Evolutionary conservation across 768 basidiomycete genomes (phyloP), one percentile per base, ranked within the genome.

Genomic region (Tephrocybe rancida): DNA sequence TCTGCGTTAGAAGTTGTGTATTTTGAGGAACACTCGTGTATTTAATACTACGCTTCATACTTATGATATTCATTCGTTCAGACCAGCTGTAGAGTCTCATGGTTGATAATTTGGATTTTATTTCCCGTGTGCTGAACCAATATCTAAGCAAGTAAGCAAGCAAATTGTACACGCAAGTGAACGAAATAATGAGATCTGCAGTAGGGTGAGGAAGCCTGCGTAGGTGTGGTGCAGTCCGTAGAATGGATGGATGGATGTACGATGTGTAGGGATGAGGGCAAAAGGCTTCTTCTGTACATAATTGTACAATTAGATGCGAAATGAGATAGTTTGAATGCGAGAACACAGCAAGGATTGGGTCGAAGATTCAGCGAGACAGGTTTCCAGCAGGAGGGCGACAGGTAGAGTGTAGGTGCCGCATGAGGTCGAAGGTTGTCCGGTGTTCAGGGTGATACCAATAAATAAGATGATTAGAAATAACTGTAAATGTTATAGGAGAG

Each of bases 401-500:
- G 24, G 27, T 47, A 39, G 48, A 24, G 29, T 38, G 41, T 16
- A 19, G 24, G 37, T 39, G 38, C 29, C 18, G 41, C 54, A 32
- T 29, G 50, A 37, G 34, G 52, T 29, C 39, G 25, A 50, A 30
- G 18, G 55, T 24, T 38, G 43, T 48, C 45, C 37, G 41, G 44
- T 29, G 39, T 54, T 34, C 32, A 16, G 13, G n/a, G 29, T 22
- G 48, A 25, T 44, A 26, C 22, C 46, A 32, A 59, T 56, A 64
- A 62, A 59, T 61, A 59, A 21, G 21, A 34, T 41, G n/a, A 48
- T 43, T 51, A 55, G 30, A 45, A 32, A 49, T 46, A 51, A 48
- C 38, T 52, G 37, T 38, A 54, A 55, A 55, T 30, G 58, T 65
- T 78, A 92, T 70, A 92, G 71, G 45, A 94, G 72, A 25, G 92